A percentile compares a stretch with the other conserved stretches of the same genome.
phyloP scores from a whole-genome alignment of 2,329 filamentous ascomycete genomes.

The Pseudocercospora crystallina region DNA sequence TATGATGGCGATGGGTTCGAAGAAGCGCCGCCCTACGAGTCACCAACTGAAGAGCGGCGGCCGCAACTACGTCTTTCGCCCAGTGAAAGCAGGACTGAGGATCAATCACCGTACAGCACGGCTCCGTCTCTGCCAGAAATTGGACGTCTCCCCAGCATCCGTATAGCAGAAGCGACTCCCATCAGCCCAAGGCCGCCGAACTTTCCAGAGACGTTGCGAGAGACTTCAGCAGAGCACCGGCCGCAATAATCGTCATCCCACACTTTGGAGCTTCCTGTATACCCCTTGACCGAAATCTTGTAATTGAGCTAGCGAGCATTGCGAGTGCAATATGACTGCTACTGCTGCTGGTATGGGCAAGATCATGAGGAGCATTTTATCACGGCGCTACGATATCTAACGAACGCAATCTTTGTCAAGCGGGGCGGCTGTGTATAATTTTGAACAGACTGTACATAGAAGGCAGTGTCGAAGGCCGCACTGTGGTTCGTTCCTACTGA shows the following conservation, averaged over 20 bases:
- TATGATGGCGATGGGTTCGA: constrained; percentile 40
- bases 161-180: constrained; percentile 41
- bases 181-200: constrained; percentile 24
- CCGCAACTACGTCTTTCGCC: constrained; percentile 15
- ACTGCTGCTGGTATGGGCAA: too few relatives aligned
- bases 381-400: too few relatives aligned
- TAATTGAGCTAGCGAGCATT: too few relatives aligned
- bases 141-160: constrained; percentile 45
- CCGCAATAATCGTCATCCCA: not conserved
- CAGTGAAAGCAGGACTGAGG: not conserved
- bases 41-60: constrained; percentile 34
- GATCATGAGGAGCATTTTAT: too few relatives aligned
- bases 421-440: too few relatives aligned
- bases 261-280: too few relatives aligned
- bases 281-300: too few relatives aligned
- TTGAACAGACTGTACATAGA: too few relatives aligned
- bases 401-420: too few relatives aligned
- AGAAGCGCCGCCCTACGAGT: constrained; percentile 51
- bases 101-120: constrained; percentile 16
- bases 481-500: too few relatives aligned
- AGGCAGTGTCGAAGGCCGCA: too few relatives aligned
- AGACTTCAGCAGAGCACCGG: constrained; percentile 14
- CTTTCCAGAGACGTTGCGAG: constrained; percentile 14
- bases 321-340: too few relatives aligned
- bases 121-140: constrained; percentile 40